Conservation (phyloP, 2,329 filamentous ascomycete species). For the Chrysosporium queenslandicum region DNA sequence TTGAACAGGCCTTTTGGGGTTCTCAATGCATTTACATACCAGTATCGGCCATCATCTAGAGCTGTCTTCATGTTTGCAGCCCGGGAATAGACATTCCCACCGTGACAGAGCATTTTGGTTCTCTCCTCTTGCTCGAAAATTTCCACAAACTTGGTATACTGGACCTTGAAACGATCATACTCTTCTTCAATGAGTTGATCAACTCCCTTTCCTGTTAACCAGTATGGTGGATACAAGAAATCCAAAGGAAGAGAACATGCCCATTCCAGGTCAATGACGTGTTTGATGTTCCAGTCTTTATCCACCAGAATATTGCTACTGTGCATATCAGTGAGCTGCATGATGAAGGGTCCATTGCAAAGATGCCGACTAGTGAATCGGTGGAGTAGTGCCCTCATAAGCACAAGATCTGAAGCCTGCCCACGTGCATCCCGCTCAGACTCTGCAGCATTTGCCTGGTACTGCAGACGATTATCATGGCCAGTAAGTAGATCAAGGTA, state of each 20-base stretch:
- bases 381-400: slow-evolving; percentile 23
- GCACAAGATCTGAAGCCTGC: slow-evolving; percentile 20
- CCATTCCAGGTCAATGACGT: slow-evolving; percentile 31
- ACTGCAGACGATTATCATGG: slow-evolving; percentile 21
- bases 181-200: neutral
- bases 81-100: neutral
- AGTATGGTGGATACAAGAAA: slow-evolving; percentile 21
- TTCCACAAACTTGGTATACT: slow-evolving; percentile 10
- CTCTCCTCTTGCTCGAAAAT: slow-evolving; percentile 16
- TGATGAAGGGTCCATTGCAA: slow-evolving; percentile 28
- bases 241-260: slow-evolving; percentile 22
- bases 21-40: slow-evolving; percentile 11
- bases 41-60: slow-evolving; percentile 11
- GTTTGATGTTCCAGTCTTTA: slow-evolving; percentile 28
- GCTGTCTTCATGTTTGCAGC: slow-evolving; percentile 5
- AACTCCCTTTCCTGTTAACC: slow-evolving; percentile 19
- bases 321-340: slow-evolving; percentile 32
- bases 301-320: slow-evolving; percentile 15
- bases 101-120: neutral
- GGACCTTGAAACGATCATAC: neutral
- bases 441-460: slow-evolving; percentile 19
- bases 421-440: slow-evolving; percentile 2
- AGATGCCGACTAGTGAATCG: slow-evolving; percentile 23
- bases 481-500: slow-evolving; percentile 19
- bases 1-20: slow-evolving; percentile 13